Base-by-base conservation (phyloP, 2,329 filamentous ascomycete species). In the Drechslera avenae region DNA sequence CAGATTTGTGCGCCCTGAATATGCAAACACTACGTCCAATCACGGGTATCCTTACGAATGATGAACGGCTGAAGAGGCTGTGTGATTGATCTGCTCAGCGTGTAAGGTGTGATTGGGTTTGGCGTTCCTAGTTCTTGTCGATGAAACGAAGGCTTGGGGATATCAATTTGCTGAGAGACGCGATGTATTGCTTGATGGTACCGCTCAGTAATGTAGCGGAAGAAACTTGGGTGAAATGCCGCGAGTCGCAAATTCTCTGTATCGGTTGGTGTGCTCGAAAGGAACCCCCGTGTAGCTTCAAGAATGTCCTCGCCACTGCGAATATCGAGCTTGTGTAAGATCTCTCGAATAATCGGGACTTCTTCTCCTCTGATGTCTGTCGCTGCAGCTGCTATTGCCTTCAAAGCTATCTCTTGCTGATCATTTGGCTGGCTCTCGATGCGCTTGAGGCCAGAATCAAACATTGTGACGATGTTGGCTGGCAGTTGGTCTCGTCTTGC, bases 291-390 rank as follows among this genome's bases (percentile, higher is more conserved):
- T 3, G 55, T 33, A 8, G 53, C 50, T 44, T 57, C 50, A 6
- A 63, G n/a, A 8, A 63, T 57, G 10, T 63, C 60, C 34, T 63
- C 60, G 5, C 57, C 57, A 16, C 60, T 63, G 2, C 54, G 48
- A 39, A 39, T 33, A 26, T 39, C 26, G 17, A 14, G 30, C 1
- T 46, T 41, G 1, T 48, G 26, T 10, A 58, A 30, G 14, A 31
- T 36, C 21, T 39, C 33, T 26, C 45, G 52, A 13, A 62, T 30
- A 3, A 31, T 41, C 2, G 50, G 41, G 13, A 62, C 39, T 3
- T 40, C 36, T n/a, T 50, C 18, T 5, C 59, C 57, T 14, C 50
- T 23, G 16, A 35, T 36, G n/a, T 37, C 36, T 3, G 35, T 36
- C 10, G 43, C 50, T 3, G 52, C 52, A 17, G 50, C 45, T 9